Evolutionary conservation across 768 basidiomycete genomes (phyloP).

Genomic region (Lentinula sp.): DNA sequence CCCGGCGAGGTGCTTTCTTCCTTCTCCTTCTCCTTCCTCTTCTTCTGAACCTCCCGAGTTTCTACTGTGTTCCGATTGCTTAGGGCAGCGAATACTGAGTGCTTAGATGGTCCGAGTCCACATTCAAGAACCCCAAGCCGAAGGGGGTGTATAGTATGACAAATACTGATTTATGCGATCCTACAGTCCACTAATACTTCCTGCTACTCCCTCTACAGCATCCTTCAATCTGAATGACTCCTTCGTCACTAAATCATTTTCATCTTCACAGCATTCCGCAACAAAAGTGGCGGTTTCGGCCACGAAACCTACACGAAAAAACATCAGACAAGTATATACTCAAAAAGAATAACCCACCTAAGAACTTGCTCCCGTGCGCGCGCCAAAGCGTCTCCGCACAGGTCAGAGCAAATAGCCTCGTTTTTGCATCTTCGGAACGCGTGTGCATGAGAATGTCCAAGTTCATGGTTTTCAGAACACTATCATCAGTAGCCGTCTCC

Average conservation of each 20-base stretch:
- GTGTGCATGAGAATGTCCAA: slow-evolving; percentile 83
- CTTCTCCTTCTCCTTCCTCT: not conserved
- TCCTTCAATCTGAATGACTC: slow-evolving; percentile 63
- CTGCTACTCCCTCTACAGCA: slow-evolving; percentile 67
- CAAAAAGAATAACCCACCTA: slow-evolving; percentile 41
- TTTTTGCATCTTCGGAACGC: slow-evolving; percentile 67
- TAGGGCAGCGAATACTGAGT: too few relatives aligned
- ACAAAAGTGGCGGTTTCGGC: slow-evolving; percentile 84
- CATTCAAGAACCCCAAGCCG: too few relatives aligned
- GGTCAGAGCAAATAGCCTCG: slow-evolving; percentile 65
- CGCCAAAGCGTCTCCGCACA: slow-evolving; percentile 75
- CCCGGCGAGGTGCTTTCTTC: not conserved
- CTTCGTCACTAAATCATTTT: slow-evolving; percentile 75
- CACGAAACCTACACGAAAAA: slow-evolving; percentile 49
- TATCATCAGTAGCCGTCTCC: slow-evolving; percentile 48
- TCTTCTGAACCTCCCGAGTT: not conserved
- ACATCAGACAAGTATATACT: not conserved
- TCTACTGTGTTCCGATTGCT: not conserved
- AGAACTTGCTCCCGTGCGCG: slow-evolving; percentile 64
- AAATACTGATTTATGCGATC: not conserved
- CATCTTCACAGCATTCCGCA: slow-evolving; percentile 83
- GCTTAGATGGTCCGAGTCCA: too few relatives aligned
- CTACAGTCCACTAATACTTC: slow-evolving; percentile 39
- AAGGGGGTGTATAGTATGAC: too few relatives aligned
- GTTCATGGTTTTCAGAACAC: slow-evolving; percentile 76